Conservation (phyloP, 345 rosid species). For the Rhodomyrtus tomentosa region DNA sequence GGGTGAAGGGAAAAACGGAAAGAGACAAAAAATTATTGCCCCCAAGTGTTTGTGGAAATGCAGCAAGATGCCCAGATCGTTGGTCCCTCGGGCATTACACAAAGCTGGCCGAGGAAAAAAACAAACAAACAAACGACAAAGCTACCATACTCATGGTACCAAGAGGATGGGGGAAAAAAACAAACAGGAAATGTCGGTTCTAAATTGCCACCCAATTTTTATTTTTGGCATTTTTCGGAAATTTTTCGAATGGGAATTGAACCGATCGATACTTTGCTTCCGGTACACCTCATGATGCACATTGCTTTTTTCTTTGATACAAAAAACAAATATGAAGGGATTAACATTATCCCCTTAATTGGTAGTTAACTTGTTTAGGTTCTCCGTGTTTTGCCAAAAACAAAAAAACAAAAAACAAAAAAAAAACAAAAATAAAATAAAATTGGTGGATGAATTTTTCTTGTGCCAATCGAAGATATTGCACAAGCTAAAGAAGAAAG, state of each 20-base stretch:
- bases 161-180: not conserved
- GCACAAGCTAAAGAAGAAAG: not conserved
- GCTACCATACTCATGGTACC: not conserved
- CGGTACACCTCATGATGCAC: not conserved
- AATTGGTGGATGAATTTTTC: not conserved
- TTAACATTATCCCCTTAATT: not conserved
- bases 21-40: not conserved
- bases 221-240: not conserved
- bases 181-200: not conserved
- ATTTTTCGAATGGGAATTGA: not conserved
- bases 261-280: not conserved
- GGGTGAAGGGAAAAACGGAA: not conserved
- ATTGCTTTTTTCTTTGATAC: not conserved
- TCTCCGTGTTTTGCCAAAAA: not conserved
- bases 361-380: not conserved
- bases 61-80: not conserved
- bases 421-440: too few relatives aligned
- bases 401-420: too few relatives aligned
- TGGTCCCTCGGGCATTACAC: not conserved
- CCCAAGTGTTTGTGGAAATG: not conserved
- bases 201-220: not conserved
- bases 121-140: not conserved
- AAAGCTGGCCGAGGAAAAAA: not conserved
- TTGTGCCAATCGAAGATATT: not conserved
- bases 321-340: not conserved